phyloP scores from a whole-genome alignment of 768 basidiomycete species.

The Rickenella mellea region DNA sequence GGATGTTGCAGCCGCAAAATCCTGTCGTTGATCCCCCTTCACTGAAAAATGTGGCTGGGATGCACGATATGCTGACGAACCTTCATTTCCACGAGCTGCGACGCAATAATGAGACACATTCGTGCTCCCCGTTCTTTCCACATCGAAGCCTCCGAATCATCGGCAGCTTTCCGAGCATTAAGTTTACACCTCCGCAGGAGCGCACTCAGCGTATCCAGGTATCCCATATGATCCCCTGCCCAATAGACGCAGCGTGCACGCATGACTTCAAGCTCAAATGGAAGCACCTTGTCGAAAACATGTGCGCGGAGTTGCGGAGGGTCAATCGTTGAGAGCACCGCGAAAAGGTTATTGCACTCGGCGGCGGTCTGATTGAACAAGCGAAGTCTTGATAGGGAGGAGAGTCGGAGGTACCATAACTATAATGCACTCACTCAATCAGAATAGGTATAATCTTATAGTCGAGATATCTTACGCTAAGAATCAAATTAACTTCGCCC shows the following conservation, averaged over 20 bases:
- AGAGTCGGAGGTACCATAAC: constrained; percentile 75
- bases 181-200: constrained; percentile 53
- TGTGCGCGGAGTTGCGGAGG: constrained; percentile 42
- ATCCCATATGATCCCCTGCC: constrained; percentile 72
- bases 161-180: constrained; percentile 29
- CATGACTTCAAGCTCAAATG: constrained; percentile 55
- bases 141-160: constrained; percentile 36
- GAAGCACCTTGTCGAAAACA: constrained; percentile 51
- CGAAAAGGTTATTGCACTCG: constrained; percentile 74
- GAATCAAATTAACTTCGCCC: constrained; percentile 51
- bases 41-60: not conserved
- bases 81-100: constrained; percentile 81
- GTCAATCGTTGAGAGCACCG: constrained; percentile 52
- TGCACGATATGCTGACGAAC: constrained; percentile 23
- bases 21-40: constrained; percentile 31
- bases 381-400: constrained; percentile 68
- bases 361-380: constrained; percentile 83
- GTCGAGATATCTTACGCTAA: constrained; percentile 43
- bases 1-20: constrained; percentile 56
- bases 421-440: not conserved
- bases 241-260: constrained; percentile 70
- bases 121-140: constrained; percentile 78
- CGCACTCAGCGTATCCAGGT: constrained; percentile 63
- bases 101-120: constrained; percentile 69
- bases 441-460: not conserved